Base-by-base conservation (phyloP, 2,329 filamentous ascomycete genomes). In the Scolecobasidium constrictum region DNA sequence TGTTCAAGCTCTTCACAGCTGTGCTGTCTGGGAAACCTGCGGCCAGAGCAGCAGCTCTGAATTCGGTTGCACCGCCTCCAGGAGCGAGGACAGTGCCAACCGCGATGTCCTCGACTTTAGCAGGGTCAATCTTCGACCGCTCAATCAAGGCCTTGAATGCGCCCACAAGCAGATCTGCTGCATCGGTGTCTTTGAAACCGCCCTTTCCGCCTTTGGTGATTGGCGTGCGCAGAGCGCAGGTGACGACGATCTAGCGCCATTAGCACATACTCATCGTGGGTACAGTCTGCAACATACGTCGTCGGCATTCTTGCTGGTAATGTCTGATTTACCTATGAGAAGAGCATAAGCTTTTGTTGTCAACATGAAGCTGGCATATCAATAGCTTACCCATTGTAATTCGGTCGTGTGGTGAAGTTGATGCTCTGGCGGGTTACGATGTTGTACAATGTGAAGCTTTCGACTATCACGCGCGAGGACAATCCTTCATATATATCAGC, bases 1-100 rank as follows among this genome's bases (percentile, higher is more conserved):
- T 73, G 74, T 96, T 98, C 62, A 95, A 67, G 46, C 80, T 79
- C 67, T 84, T 86, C 45, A 94, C 83, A n/a, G 87, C 83, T 4
- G 87, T 77, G 15, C 77, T 73, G 55, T 84, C 83, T 35, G 92
- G 85, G 71, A 96, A 93, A 36, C 92, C 92, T 39, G 92, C 92
- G 5, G 86, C 86, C 45, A 96, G 73, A 43, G 82, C 81, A 26
- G 92, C 92, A 47, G 87, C 92, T 51, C 92, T 83, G 79, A 94
- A 95, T 69, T 96, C 92, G 37, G 92, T 96, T 17, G 92, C 92
- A 52, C 90, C 92, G 53, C 87, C 92, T 48, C 92, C 92, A 23
- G 90, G 90, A 15, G 90, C 79, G 38, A 98, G 79, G 21, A 98
- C 92, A 44, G 81, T 83, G 51, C 92, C 92, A 46, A 96, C 88